Evolutionary conservation across 2,329 filamentous ascomycete species (phyloP), one percentile per base, ranked within the genome.

Genomic region (Aspergillus arachidicola): DNA sequence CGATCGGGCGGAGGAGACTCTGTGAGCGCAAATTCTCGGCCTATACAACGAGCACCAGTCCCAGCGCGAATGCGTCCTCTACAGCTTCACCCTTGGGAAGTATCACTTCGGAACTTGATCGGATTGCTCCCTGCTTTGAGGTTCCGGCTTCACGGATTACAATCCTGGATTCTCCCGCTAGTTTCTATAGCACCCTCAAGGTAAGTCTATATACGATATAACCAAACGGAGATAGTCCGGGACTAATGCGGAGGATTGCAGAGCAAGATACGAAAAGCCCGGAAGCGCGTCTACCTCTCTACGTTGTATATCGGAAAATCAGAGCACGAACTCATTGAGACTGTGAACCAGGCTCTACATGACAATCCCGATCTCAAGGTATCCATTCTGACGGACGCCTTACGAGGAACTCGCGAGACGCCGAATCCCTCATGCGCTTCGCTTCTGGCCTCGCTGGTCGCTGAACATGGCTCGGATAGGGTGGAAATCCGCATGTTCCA

Each of bases 401-500:
- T 99, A 1, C 89, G 95, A 62, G 95, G 95, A 12, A 99, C 95
- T 6, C 87, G 95, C 67, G 95, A 99, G 78, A 90, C 92, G 0
- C 95, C 95, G 0, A 80, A 92, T 16, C 85, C 93, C 54, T 96
- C 93, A 68, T 95, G 91, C 77, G 95, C 94, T 3, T 97, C 94
- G 12, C 83, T 99, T 14, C 85, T 99, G 43, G 91, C 90, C 6
- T 90, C 93, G 0, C 81, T 99, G n/a, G 85, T 97, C 12, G 80
- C 85, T 7, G 92, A 97, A 70, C 96, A 97, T 78, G 94, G 94
- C 0, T 76, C 88, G 5, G 88, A 92, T 1, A 86, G 94, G 43
- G 93, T 99, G 46, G 93, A 97, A 73, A 88, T 99, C 66, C 91
- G 94, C 71, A 96, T 99, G 93, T 99, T 96, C 75, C 95, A 99